A percentile compares a stretch with the other conserved stretches of the same genome.
Evolutionary conservation across 1,284 basidiomycete species (phyloP).

Genomic region (Papiliotrema flavescens): DNA sequence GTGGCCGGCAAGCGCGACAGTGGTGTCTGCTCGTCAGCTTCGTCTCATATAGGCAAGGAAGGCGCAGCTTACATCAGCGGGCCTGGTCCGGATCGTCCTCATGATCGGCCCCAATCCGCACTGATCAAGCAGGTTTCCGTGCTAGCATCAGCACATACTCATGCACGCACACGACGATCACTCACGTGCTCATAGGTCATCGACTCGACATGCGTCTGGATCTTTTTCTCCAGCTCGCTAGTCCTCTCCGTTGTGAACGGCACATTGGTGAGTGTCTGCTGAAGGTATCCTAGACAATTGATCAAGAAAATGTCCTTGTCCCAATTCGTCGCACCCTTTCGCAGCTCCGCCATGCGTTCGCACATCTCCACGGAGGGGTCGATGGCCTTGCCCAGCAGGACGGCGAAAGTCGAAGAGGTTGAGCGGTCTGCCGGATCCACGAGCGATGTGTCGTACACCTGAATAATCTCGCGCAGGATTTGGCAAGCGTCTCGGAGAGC

Average conservation of each 20-base stretch:
- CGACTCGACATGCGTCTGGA: slow-evolving; percentile 61
- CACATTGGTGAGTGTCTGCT: slow-evolving; percentile 70
- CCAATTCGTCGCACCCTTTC: slow-evolving; percentile 60
- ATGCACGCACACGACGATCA: slow-evolving; percentile 8
- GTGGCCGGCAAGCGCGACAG: slow-evolving; percentile 47
- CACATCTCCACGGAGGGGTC: slow-evolving; percentile 79
- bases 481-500: slow-evolving; percentile 75
- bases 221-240: slow-evolving; percentile 57
- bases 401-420: slow-evolving; percentile 56
- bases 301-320: slow-evolving; percentile 75
- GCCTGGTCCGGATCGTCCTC: slow-evolving; percentile 57
- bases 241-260: slow-evolving; percentile 67
- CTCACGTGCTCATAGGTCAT: slow-evolving; percentile 80
- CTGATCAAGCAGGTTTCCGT: slow-evolving; percentile 64
- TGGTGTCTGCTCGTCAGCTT: slow-evolving; percentile 54
- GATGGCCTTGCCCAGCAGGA: slow-evolving; percentile 73
- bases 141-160: slow-evolving; percentile 53
- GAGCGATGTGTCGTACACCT: slow-evolving; percentile 78
- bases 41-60: too few species aligned
- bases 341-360: slow-evolving; percentile 61
- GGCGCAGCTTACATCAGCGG: slow-evolving; percentile 54
- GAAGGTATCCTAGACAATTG: slow-evolving; percentile 76
- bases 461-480: slow-evolving; percentile 79
- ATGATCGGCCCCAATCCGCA: slow-evolving; percentile 68
- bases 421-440: slow-evolving; percentile 51